Evolutionary conservation across 2,329 filamentous ascomycete species (phyloP).

Genomic region (Pseudogymnoascus sp.): DNA sequence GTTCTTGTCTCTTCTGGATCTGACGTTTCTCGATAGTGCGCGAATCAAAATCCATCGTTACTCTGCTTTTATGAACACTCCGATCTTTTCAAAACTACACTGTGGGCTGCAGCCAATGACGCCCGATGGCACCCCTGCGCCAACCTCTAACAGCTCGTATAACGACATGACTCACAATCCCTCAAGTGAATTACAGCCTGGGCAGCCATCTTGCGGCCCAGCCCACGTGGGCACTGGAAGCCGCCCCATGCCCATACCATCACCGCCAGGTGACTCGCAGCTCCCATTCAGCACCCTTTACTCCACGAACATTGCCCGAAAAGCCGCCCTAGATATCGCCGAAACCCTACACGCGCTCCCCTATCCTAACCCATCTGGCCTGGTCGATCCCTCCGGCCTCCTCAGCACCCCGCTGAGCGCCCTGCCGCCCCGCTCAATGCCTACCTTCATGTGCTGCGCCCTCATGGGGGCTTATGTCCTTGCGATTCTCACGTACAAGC

Average conservation of each 20-base stretch:
- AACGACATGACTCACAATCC: background rate
- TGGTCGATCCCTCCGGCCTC: background rate
- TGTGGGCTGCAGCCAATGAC: slow-evolving; percentile 37
- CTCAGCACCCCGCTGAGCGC: background rate
- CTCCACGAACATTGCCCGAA: slow-evolving; percentile 42
- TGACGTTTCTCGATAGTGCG: slow-evolving; percentile 29
- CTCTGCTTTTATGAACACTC: slow-evolving; percentile 42
- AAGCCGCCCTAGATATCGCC: slow-evolving; percentile 41
- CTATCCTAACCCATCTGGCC: slow-evolving; percentile 33
- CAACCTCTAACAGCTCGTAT: background rate
- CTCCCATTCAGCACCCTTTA: slow-evolving; percentile 39
- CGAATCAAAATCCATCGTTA: slow-evolving; percentile 45
- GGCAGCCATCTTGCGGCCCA: background rate
- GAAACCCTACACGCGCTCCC: slow-evolving; percentile 38
- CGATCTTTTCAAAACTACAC: slow-evolving; percentile 41
- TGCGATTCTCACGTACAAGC: slow-evolving; percentile 22
- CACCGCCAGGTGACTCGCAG: slow-evolving; percentile 9
- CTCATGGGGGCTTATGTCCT: slow-evolving; percentile 29
- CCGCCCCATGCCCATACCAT: background rate
- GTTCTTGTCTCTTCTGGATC: background rate
- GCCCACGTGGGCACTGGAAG: background rate
- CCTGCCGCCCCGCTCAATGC: slow-evolving; percentile 24
- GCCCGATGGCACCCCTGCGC: slow-evolving; percentile 17
- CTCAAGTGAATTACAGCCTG: slow-evolving; percentile 8
- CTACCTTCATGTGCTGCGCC: slow-evolving; percentile 29